These are phyloP conservation scores for Daldinia grandis DNA, from an alignment of 495 filamentous ascomycete genomes.

Conservation along the genomic window DNA sequence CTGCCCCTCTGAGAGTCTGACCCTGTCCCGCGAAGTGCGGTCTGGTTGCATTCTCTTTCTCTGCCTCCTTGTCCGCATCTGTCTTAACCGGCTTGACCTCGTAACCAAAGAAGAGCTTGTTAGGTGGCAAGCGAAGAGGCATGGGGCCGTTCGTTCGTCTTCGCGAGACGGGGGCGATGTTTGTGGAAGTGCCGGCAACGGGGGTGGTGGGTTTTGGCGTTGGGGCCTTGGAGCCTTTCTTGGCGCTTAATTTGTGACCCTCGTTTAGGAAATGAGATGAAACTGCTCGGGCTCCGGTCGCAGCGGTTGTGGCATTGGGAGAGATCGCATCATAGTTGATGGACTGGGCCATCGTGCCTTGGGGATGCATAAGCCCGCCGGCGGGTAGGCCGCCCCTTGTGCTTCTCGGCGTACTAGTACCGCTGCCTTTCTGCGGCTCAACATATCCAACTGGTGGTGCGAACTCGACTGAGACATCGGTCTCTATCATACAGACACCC, in stretches of 20 bases:
- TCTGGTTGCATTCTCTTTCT: constrained; percentile 68
- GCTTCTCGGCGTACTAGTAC: constrained; percentile 70
- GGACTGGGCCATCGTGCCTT: constrained; percentile 93
- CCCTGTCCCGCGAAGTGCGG: constrained; percentile 87
- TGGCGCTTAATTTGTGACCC: constrained; percentile 76
- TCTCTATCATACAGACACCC: constrained; percentile 92
- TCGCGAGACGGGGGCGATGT: constrained; percentile 51
- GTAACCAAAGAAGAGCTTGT: constrained; percentile 96
- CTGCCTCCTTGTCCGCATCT: constrained; percentile 72
- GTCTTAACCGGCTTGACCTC: constrained; percentile 87
- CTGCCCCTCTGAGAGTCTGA: constrained; percentile 78
- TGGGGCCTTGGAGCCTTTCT: constrained; percentile 79
- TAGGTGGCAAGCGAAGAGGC: constrained; percentile 83
- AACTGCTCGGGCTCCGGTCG: constrained; percentile 48
- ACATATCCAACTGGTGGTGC: constrained; percentile 93
- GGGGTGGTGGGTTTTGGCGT: constrained; percentile 86
- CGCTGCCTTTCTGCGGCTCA: constrained; percentile 71
- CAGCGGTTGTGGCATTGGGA: constrained; percentile 72
- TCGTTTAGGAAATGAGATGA: constrained; percentile 81
- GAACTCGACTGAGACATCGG: constrained; percentile 94
- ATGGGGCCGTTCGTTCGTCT: constrained; percentile 79
- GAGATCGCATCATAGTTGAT: constrained; percentile 98
- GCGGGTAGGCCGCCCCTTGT: constrained; percentile 61
- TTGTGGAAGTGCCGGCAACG: constrained; percentile 72
- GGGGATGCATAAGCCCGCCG: constrained; percentile 77